These are phyloP conservation scores for Paspalum notatum DNA, from an alignment of 176 grass and related monocot species.

Conservation along the genomic window DNA sequence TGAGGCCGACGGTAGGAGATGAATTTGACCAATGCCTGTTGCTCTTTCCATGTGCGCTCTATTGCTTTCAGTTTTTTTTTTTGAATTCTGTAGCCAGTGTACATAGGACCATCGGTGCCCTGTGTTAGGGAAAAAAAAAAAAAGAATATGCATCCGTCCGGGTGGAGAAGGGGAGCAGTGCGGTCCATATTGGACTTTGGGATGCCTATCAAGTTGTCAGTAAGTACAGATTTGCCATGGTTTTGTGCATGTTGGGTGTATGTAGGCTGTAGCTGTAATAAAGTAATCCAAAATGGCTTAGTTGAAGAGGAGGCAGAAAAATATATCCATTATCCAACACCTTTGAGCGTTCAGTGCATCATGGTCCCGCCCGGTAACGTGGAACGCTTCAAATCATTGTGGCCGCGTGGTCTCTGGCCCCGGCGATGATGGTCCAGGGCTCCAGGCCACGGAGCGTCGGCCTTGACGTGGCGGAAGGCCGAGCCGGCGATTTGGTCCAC, in stretches of 20 bases:
- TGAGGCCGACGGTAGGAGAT: conserved; percentile 22
- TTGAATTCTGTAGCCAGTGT: conserved; percentile 33
- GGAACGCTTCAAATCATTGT: neutral
- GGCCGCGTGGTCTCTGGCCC: neutral
- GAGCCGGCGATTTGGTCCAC: neutral
- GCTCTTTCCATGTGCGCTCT: neutral
- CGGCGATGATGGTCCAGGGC: neutral
- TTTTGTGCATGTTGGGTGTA: conserved; percentile 15
- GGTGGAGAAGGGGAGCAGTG: neutral
- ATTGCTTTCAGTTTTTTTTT: conserved; percentile 17
- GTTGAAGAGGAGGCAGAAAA: no score
- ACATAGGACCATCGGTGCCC: conserved; percentile 17
- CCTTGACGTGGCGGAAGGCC: neutral
- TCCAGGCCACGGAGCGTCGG: neutral
- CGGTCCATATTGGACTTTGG: neutral
- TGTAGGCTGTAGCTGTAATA: neutral
- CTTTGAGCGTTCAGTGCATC: no score
- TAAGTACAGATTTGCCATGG: conserved; percentile 28
- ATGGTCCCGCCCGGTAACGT: neutral
- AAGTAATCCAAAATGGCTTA: neutral
- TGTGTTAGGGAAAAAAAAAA: neutral
- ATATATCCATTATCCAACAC: no score
- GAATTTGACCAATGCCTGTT: conserved; percentile 21
- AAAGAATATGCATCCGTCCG: neutral
- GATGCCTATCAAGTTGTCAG: conserved; percentile 2